Base-by-base conservation (phyloP, 495 filamentous ascomycete genomes). In the Talaromyces stipitatus region DNA sequence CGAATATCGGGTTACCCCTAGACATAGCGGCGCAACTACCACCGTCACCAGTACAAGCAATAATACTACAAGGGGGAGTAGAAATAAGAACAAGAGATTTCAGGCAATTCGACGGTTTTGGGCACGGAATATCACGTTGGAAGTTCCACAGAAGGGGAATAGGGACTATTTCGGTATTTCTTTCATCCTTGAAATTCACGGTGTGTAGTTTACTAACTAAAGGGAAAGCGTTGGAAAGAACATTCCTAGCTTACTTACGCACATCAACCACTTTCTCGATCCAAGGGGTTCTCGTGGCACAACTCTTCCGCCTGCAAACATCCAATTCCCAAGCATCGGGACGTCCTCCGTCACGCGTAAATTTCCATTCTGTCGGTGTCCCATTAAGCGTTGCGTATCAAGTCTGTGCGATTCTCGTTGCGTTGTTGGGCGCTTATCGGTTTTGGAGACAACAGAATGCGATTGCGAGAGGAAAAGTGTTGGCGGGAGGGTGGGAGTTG, bases 221-320 rank as follows among this genome's bases (percentile, higher is more conserved):
- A 12, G 33, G 14, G 33, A 38, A 38, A 92, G 90, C 89, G 27
- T 77, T 90, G 24, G 87, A 94, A 69, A 76, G 88, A 57, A 94
- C 88, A 30, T 92, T 87, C 66, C 82, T 92, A 45, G 83, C 78
- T 50, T 92, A 91, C 69, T 76, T 90, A 41, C 84, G 88, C 51
- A 91, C 88, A 7, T 88, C 87, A 0, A 67, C 87, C 23, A 73
- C 82, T 6, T 72, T 92, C 22, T 80, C 87, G 4, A 85, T 91
- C 69, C 73, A 84, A 52, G 82, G 84, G 43, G 81, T 85, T 5
- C 62, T 84, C 23, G 75, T 87, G 33, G 82, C 87, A 0, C 87
- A 92, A 64, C 79, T 91, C 5, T 87, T 86, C 63, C 76, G 83
- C 54, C 77, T 92, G 3, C 61, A 52, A 66, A 5, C n/a, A 1